Conservation (phyloP, 148 eudicot species). For the Fagopyrum esculentum region DNA sequence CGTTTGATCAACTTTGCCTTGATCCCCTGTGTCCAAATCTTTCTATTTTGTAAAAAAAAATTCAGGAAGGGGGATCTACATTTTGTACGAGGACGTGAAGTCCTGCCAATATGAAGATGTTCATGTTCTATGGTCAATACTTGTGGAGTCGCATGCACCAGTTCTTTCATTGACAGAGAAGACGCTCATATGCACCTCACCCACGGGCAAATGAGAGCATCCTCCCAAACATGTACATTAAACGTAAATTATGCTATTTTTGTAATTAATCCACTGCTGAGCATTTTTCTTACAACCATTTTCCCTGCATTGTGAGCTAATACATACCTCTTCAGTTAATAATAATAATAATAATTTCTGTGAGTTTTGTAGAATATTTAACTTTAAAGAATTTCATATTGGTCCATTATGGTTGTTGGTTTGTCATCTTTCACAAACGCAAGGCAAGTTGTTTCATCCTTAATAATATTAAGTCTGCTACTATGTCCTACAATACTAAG, state of each 20-base stretch:
- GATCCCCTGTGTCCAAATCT: not conserved
- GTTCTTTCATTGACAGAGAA: slow-evolving; percentile 40
- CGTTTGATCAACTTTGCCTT: not conserved
- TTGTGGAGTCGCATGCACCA: slow-evolving; percentile 55
- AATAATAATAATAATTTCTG: not conserved
- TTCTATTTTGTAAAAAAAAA: not conserved
- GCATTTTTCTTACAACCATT: not conserved
- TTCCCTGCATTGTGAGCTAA: not conserved
- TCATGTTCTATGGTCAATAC: slow-evolving; percentile 79
- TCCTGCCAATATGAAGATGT: slow-evolving; percentile 85
- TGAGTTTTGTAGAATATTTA: not conserved
- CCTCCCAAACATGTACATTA: slow-evolving; percentile 14
- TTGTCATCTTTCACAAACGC: not conserved
- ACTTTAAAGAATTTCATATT: not conserved
- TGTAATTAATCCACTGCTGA: not conserved
- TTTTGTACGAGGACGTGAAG: slow-evolving; percentile 77
- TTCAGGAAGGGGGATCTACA: slow-evolving; percentile 75
- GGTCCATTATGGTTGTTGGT: not conserved
- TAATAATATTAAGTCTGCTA: not conserved
- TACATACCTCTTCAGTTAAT: not conserved
- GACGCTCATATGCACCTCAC: slow-evolving; percentile 23
- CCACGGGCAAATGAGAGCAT: slow-evolving; percentile 20
- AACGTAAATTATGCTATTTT: not conserved
- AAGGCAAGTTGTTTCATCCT: not conserved
- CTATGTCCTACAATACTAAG: not conserved